Evolutionary conservation across 139 green algal species (phyloP).

Genomic region (Edaphochlamys debaryana): DNA sequence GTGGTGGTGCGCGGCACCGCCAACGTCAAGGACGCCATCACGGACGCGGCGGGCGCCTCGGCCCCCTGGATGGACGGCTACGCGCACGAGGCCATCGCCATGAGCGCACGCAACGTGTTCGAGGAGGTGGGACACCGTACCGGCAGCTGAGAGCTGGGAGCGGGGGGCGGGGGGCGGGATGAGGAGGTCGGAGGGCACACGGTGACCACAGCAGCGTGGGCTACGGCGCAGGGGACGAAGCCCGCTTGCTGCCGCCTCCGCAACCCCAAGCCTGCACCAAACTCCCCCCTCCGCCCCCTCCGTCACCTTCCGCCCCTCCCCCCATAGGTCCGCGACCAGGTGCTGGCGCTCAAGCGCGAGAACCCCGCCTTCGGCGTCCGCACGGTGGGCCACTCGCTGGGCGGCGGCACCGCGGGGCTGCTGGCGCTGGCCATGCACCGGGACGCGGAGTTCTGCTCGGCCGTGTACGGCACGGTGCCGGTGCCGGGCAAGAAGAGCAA

Average conservation of each 20-base stretch:
- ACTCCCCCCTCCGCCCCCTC: no score
- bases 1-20: not conserved
- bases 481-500: constrained; percentile 4
- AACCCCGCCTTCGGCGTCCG: not conserved
- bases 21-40: not conserved
- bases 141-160: no score
- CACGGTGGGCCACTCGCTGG: constrained; percentile 9
- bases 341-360: not conserved
- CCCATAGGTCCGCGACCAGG: not conserved
- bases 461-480: not conserved
- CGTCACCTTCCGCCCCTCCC: no score
- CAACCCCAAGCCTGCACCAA: no score
- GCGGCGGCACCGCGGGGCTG: not conserved
- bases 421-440: constrained; percentile 6
- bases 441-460: not conserved
- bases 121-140: not conserved
- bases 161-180: no score
- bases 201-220: no score
- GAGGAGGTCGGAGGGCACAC: no score
- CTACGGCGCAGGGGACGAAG: no score
- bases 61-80: not conserved
- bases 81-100: not conserved
- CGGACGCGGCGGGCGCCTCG: not conserved
- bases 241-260: no score
- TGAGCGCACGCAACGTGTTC: not conserved